Conservation (phyloP, 257 asterid species). For the Salvia splendens region DNA sequence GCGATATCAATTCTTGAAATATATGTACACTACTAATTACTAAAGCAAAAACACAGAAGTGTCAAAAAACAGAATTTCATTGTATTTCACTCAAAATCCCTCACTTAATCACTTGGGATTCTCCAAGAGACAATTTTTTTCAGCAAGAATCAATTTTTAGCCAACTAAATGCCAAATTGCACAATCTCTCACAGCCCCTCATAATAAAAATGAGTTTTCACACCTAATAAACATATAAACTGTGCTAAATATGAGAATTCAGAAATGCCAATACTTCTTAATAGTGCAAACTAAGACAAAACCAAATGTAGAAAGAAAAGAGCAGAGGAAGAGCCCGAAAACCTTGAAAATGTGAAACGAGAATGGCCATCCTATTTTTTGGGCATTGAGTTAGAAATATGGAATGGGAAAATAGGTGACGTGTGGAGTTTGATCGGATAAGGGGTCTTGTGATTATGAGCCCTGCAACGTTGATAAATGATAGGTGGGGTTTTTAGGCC, state of each 20-base stretch:
- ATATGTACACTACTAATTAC: neutral
- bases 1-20: neutral
- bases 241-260: neutral
- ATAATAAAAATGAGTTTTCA: neutral
- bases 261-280: conserved; percentile 11
- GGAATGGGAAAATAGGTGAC: conserved; percentile 25
- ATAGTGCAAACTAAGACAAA: neutral
- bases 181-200: neutral
- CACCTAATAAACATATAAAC: neutral
- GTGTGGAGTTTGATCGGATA: conserved; percentile 54
- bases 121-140: neutral
- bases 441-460: conserved; percentile 44
- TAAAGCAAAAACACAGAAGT: neutral
- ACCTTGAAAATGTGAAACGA: conserved; percentile 38
- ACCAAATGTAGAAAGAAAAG: neutral
- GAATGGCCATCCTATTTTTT: conserved; percentile 32
- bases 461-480: conserved; percentile 43
- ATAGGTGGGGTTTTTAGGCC: conserved; percentile 47
- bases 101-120: conserved; percentile 1
- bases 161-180: neutral
- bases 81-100: neutral
- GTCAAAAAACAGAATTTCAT: conserved; percentile 8
- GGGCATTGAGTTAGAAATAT: conserved; percentile 9
- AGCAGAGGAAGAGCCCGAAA: neutral
- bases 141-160: conserved; percentile 25